These are phyloP conservation scores for Botrytis sinoallii DNA, from an alignment of 2,329 filamentous ascomycete genomes.

Conservation along the genomic window DNA sequence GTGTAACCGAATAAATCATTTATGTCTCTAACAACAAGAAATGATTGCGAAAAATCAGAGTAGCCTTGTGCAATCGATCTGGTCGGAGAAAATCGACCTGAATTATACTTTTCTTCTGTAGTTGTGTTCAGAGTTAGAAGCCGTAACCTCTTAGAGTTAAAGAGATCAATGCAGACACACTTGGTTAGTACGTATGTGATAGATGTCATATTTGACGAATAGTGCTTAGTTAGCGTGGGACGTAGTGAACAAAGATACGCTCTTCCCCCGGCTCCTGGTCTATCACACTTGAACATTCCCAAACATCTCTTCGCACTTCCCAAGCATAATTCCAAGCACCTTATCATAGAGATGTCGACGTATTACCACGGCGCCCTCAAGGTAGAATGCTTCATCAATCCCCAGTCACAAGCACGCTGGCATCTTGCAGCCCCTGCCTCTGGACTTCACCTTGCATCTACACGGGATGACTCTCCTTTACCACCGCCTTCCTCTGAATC, in stretches of 20 bases:
- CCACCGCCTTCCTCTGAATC: not conserved
- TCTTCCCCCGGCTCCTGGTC: not conserved
- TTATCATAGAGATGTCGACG: not conserved
- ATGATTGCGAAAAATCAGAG: not conserved
- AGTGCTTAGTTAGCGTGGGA: not conserved
- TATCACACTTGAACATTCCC: not conserved
- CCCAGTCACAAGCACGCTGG: not conserved
- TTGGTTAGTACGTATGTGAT: not conserved
- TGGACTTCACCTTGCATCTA: not conserved
- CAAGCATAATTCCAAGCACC: not conserved
- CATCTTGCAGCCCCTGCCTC: not conserved
- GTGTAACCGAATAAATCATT: not conserved
- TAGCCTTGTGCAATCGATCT: not conserved
- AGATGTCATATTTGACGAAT: not conserved
- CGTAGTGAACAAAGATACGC: not conserved
- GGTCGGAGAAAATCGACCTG: not conserved
- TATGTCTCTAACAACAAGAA: not conserved
- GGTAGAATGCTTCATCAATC: not conserved
- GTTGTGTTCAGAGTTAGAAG: not conserved
- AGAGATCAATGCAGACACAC: not conserved
- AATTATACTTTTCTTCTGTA: not conserved
- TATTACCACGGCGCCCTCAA: not conserved
- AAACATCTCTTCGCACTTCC: not conserved
- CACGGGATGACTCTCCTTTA: not conserved
- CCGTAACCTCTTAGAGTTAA: not conserved